Percentiles rank a stretch among this genome's conserved stretches.
Conservation (phyloP, 257 asterid species). For the Solanum virginianum region DNA sequence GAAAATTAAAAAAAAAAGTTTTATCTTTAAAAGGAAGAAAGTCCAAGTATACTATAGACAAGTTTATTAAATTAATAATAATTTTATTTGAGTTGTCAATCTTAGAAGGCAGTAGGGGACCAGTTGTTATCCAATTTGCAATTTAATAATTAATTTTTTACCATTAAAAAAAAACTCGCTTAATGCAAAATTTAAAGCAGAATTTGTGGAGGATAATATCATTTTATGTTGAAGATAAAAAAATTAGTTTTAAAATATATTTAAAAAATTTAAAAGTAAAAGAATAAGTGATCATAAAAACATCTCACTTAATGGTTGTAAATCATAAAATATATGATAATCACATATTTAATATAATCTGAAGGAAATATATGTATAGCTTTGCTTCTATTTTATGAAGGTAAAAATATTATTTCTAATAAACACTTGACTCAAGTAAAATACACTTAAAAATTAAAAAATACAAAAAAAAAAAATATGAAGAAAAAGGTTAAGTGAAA, state of each 20-base stretch:
- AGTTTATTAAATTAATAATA: not conserved
- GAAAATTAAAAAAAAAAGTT: not conserved
- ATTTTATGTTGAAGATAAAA: no score
- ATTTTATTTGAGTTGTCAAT: not conserved
- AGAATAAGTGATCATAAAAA: no score
- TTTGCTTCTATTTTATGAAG: no score
- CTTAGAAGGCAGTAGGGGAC: not conserved
- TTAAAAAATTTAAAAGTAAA: no score
- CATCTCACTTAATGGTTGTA: no score
- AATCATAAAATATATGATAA: no score
- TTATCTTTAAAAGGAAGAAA: not conserved
- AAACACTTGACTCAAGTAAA: not conserved
- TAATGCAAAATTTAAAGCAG: not conserved
- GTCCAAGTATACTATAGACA: not conserved
- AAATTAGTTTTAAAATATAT: no score
- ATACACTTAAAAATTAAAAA: no score
- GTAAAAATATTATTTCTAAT: no score
- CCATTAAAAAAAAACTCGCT: not conserved
- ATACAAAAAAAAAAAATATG: rapidly evolving
- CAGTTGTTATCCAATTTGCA: not conserved
- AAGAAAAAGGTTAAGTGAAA: not conserved
- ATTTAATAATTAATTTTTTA: not conserved
- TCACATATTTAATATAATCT: no score
- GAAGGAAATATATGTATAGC: no score
- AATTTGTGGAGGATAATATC: no score